Evolutionary conservation across 768 basidiomycete genomes (phyloP).

Genomic region (Auriscalpium microsporum): DNA sequence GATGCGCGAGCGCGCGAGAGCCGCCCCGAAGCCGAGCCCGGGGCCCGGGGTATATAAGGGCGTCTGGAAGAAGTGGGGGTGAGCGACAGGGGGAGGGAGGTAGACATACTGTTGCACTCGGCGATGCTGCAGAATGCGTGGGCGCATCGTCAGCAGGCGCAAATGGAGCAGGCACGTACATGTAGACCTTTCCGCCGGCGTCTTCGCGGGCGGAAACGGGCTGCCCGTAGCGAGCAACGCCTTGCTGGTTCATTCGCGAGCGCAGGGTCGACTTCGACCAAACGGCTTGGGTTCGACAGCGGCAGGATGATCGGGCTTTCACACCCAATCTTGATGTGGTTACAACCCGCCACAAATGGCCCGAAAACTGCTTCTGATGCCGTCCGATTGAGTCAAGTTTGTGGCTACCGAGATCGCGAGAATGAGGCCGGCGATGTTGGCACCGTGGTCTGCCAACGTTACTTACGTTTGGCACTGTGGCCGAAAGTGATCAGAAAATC

Average conservation of each 20-base stretch:
- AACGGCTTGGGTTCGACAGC: slow-evolving; percentile 69
- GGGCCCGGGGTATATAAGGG: slow-evolving; percentile 70
- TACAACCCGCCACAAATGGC: no score
- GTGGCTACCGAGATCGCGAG: no score
- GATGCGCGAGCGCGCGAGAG: slow-evolving; percentile 54
- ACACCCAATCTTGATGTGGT: no score
- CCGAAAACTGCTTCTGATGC: no score
- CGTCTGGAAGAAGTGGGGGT: slow-evolving; percentile 32
- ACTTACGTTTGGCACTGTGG: no score
- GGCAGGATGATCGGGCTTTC: slow-evolving; percentile 80
- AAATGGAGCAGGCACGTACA: slow-evolving; percentile 33
- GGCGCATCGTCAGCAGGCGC: neutral
- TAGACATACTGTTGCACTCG: slow-evolving; percentile 52
- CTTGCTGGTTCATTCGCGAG: slow-evolving; percentile 62
- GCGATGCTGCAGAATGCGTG: slow-evolving; percentile 40
- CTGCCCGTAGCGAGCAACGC: slow-evolving; percentile 81
- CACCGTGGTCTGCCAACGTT: no score
- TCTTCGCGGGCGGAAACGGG: slow-evolving; percentile 68
- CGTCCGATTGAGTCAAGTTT: no score
- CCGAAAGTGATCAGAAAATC: no score
- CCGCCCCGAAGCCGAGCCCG: slow-evolving; percentile 72
- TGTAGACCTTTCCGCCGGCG: slow-evolving; percentile 56
- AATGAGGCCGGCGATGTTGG: no score
- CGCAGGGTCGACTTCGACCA: slow-evolving; percentile 68
- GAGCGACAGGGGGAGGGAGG: no score